Evolutionary conservation across 2,329 filamentous ascomycete species (phyloP), one percentile per base, ranked within the genome.

Genomic region (Decorospora gaudefroyi): DNA sequence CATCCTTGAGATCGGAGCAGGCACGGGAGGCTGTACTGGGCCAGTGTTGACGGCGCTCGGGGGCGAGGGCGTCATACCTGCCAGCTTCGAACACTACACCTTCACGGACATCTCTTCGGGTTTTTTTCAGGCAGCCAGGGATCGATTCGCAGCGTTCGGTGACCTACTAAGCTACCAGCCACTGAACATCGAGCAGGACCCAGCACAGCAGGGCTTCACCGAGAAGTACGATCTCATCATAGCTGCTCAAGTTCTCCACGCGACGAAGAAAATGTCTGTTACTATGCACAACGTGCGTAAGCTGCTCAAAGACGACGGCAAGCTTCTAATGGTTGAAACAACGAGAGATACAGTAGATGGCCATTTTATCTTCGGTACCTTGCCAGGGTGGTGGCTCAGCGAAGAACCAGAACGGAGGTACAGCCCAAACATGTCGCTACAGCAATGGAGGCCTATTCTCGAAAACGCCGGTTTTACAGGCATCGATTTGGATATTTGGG

Each of bases 191-290:
- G n/a, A 8, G 6, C 26, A 28, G n/a, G 26, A 28, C 26, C 26
- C 26, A 11, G 8, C 5, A 8, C 9, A 28, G 8, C 26, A 28
- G n/a, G 26, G 26, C 26, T 28, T 28, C n/a, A n/a, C 10, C 6
- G 9, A 9, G 6, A 5, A 9, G 9, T 55, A 52, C 33, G 53
- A 62, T 39, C 13, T 62, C 6, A 40, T 54, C 1, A 26, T 59
- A 77, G 5, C 34, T 74, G 7, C 35, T 72, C 1, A 51, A 65
- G 13, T 76, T 4, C 23, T 62, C 6, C 55, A 57, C 39, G 48
- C 41, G 7, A 55, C 53, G 0, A 32, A 12, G 12, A 31, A 34
- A 8, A 25, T 62, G 8, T 15, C 12, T 1, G 27, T 42, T 6
- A 48, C 61, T 0, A 30, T 67, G 6, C 13, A 9, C 13, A 56